These are phyloP conservation scores for Capsicum baccatum DNA, from an alignment of 257 asterid species.

Conservation along the genomic window DNA sequence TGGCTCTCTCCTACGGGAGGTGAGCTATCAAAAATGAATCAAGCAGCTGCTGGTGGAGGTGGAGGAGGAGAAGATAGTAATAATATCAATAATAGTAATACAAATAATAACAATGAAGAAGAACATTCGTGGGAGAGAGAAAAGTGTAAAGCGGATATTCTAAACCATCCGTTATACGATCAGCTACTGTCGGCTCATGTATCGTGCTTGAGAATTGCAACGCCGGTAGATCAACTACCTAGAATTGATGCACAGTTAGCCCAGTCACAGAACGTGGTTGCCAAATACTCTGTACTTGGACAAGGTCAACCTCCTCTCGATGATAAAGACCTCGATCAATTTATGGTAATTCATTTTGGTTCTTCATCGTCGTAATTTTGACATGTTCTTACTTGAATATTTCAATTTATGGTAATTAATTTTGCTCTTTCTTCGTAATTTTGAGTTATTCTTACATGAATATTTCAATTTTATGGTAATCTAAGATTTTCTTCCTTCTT, in stretches of 20 bases:
- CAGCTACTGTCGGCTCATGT: slow-evolving; percentile 91
- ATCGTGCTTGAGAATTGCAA: slow-evolving; percentile 88
- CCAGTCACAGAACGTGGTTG: slow-evolving; percentile 85
- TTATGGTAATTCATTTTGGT: slow-evolving; percentile 60
- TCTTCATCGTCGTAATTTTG: background rate
- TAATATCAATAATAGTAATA: background rate
- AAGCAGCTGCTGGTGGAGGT: background rate
- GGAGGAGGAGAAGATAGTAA: slow-evolving; percentile 2
- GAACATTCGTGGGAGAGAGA: slow-evolving; percentile 68
- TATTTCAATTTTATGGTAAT: slow-evolving; percentile 66
- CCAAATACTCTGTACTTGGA: slow-evolving; percentile 78
- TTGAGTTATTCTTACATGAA: too few species aligned
- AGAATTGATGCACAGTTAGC: slow-evolving; percentile 97
- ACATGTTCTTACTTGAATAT: background rate
- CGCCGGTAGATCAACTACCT: slow-evolving; percentile 98
- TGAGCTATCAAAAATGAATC: background rate
- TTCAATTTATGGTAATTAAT: background rate
- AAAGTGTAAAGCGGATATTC: slow-evolving; percentile 82
- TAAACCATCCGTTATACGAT: slow-evolving; percentile 82
- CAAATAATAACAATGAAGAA: background rate
- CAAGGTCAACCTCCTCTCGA: slow-evolving; percentile 61
- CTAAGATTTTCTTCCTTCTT: background rate
- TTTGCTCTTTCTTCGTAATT: too few species aligned
- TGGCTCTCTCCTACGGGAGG: slow-evolving; percentile 32
- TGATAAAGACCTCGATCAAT: slow-evolving; percentile 87